Conservation (phyloP, 768 basidiomycete genomes). For the Lactarius hengduanensis region DNA sequence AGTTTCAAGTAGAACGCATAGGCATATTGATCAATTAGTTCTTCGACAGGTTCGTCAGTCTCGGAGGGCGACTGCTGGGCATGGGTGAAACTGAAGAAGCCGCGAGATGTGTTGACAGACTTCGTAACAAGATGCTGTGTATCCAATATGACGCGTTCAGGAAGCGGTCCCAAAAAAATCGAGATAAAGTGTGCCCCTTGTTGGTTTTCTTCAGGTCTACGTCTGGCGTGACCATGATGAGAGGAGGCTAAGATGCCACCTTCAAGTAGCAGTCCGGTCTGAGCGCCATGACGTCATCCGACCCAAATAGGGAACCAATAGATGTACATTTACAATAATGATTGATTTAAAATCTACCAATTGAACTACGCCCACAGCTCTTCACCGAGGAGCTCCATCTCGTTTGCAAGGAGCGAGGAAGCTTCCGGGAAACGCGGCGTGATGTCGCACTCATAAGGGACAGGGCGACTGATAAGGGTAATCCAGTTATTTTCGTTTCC, state of each 20-base stretch:
- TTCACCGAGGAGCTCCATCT: constrained; percentile 19
- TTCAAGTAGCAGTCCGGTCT: neutral
- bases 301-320: neutral
- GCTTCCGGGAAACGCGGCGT: constrained; percentile 26
- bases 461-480: constrained; percentile 15
- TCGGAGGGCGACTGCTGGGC: constrained; percentile 31
- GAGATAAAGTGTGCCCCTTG: constrained; percentile 42
- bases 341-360: neutral
- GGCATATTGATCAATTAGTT: constrained; percentile 59
- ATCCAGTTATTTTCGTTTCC: neutral
- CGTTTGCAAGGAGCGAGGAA: constrained; percentile 3
- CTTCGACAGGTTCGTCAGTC: constrained; percentile 42
- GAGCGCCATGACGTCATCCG: constrained; percentile 2
- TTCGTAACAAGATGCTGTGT: constrained; percentile 18
- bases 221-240: constrained; percentile 19
- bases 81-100: constrained; percentile 30
- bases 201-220: constrained; percentile 6
- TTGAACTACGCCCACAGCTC: neutral
- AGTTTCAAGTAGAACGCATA: constrained; percentile 59
- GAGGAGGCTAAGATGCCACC: constrained; percentile 17
- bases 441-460: constrained; percentile 24
- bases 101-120: constrained; percentile 25
- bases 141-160: constrained; percentile 53
- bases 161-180: constrained; percentile 76
- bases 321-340: neutral